Evolutionary conservation across 2,329 filamentous ascomycete species (phyloP), one percentile per base, ranked within the genome.

Genomic region (Fusarium succisae): DNA sequence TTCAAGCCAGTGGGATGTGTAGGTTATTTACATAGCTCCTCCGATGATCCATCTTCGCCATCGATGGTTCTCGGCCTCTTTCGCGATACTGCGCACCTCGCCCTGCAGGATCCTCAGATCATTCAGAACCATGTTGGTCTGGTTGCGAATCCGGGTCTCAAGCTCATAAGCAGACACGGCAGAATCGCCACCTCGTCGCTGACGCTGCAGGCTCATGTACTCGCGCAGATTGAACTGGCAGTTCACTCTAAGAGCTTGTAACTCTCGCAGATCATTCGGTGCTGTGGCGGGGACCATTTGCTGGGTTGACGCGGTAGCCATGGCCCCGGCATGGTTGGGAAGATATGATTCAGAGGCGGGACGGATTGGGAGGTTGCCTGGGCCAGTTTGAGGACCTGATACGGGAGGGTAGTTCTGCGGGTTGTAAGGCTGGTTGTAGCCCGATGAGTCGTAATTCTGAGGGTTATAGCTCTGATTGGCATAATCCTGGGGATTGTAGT

Each of bases 21-120:
- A 10, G 4, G 18, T 45, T 13, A 44, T 87, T 84, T 75, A 89
- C 87, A 89, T 79, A 22, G 86, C 76, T 2, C 86, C 87, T 8
- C 88, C 87, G 3, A 89, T 76, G 20, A 89, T 74, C 84, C 87
- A 88, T 70, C 83, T 83, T 53, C 87, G 83, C 87, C 87, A 89
- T 41, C 88, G 83, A 50, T 86, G 83, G 39, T 81, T 81, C 78
- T 89, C 86, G 2, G 84, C 85, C 17, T 78, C 80, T 72, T 83
- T 85, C 39, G 83, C 82, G 48, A 88, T 74, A 6, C 79, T 80
- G 9, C 83, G 80, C 7, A 90, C 83, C 69, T 87, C 83, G 28
- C 81, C 79, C 26, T 86, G 81, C 71, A 90, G 76, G 2, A 76
- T 78, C 45, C 81, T 82, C 69, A 90, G 74, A 58, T 89, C 86